Evolutionary conservation across 2,329 filamentous ascomycete genomes (phyloP).

Genomic region (Dactylella cylindrospora): DNA sequence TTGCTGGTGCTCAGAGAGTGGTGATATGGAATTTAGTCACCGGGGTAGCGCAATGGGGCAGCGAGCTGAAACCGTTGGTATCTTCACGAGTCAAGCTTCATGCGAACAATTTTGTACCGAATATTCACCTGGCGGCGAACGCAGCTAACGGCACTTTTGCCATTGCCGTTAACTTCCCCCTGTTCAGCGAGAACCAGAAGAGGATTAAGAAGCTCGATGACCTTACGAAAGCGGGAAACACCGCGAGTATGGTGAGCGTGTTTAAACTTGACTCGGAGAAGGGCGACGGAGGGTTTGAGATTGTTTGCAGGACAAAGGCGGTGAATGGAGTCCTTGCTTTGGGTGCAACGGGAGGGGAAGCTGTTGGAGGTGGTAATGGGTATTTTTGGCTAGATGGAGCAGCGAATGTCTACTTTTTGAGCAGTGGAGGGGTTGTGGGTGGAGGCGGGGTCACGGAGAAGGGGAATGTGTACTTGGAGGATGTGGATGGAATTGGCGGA

Average conservation of each 20-base stretch:
- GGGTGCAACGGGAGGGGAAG: constrained; percentile 14
- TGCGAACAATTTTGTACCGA: constrained; percentile 28
- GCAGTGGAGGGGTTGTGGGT: constrained; percentile 29
- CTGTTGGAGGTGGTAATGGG: constrained; percentile 13
- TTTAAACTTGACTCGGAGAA: no score
- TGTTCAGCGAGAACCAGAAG: constrained; percentile 10
- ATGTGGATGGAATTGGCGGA: constrained; percentile 25
- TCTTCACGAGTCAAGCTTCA: not conserved
- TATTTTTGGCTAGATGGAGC: constrained; percentile 39
- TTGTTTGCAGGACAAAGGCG: constrained; percentile 20
- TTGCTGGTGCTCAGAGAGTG: constrained; percentile 68
- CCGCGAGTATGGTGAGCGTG: constrained; percentile 31
- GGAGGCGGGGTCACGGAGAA: constrained; percentile 1
- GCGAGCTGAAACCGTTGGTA: constrained; percentile 18
- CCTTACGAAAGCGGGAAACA: constrained; percentile 33
- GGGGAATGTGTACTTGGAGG: constrained; percentile 21
- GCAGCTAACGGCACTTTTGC: constrained; percentile 23
- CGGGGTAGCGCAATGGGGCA: constrained; percentile 68
- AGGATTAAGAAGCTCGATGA: constrained; percentile 2
- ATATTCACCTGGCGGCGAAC: constrained; percentile 25
- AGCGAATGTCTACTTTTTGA: constrained; percentile 37
- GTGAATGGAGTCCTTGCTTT: constrained; percentile 27
- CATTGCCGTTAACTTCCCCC: constrained; percentile 32
- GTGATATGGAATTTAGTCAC: constrained; percentile 81
- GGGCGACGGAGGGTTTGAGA: constrained; percentile 13